A percentile compares a stretch with the other conserved stretches of the same genome.
Evolutionary conservation across 140 eudicot genomes (phyloP).

Genomic region (Erigeron philadelphicus): DNA sequence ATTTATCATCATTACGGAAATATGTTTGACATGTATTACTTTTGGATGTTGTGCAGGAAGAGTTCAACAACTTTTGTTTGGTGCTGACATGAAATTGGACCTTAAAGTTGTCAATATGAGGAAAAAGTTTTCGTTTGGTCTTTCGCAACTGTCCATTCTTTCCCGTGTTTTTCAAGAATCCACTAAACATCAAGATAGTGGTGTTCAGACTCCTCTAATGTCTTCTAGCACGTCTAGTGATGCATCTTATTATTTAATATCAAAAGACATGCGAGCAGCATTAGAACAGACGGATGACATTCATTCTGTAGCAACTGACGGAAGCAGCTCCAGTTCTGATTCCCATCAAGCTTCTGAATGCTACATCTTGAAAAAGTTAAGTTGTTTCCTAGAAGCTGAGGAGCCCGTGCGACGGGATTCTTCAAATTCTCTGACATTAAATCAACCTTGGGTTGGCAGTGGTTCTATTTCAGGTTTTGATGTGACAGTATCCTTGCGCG

Average conservation of each 20-base stretch:
- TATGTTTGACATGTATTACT: slow-evolving; percentile 21
- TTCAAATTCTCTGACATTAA: slow-evolving; percentile 16
- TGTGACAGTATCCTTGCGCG: slow-evolving; percentile 58
- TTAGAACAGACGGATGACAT: slow-evolving; percentile 26
- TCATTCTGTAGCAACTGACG: slow-evolving; percentile 28
- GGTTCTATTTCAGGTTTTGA: slow-evolving; percentile 80
- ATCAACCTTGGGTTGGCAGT: slow-evolving; percentile 66
- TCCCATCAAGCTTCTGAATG: slow-evolving; percentile 34
- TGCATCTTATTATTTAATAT: slow-evolving; percentile 25
- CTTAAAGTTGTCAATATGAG: slow-evolving; percentile 37
- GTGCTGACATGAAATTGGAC: slow-evolving; percentile 45
- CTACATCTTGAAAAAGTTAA: slow-evolving; percentile 52
- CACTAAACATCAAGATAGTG: slow-evolving; percentile 34
- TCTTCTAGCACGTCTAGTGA: slow-evolving; percentile 35
- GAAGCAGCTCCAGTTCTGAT: slow-evolving; percentile 42
- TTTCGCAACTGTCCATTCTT: slow-evolving; percentile 54
- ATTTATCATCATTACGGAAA: not conserved
- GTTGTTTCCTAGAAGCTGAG: slow-evolving; percentile 56
- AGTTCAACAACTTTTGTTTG: slow-evolving; percentile 58
- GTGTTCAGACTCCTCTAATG: slow-evolving; percentile 40
- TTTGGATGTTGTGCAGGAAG: slow-evolving; percentile 48
- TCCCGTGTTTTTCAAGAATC: slow-evolving; percentile 46
- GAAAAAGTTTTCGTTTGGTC: slow-evolving; percentile 41
- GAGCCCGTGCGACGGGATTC: slow-evolving; percentile 31
- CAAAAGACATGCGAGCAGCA: slow-evolving; percentile 22